Evolutionary conservation across 345 rosid species (phyloP), one percentile per base, ranked within the genome.

Genomic region (Hevea brasiliensis): DNA sequence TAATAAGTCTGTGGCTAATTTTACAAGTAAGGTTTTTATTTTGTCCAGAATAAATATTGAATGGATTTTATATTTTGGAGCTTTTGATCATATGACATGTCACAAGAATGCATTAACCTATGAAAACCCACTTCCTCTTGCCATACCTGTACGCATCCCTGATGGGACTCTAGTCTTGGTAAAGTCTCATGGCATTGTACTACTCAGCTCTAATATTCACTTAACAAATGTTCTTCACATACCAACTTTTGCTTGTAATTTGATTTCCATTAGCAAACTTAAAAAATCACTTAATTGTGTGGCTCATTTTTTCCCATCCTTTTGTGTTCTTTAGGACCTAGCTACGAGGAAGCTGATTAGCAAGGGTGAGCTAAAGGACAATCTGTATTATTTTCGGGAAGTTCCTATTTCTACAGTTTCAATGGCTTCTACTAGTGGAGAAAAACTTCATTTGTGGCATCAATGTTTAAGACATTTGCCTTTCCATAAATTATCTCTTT

Each of bases 291-390:
- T 23, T 4, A 12, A 65, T 23, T 65, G 68, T 65, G 54, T 23
- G 21, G 32, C 55, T 65, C 54, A 41, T 45, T 65, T 65, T 42
- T 65, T 23, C 7, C 68, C 68, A 5, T 65, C 54, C 3, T 65
- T 65, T 65, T 65, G 35, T 65, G 35, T 13, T 0, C 23, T 44
- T 21, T 20, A 65, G 55, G 53, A 44, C 29, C 29, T 65, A 65
- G 20, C 12, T 37, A 65, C 21, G 70, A 66, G 68, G 53, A 64
- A 44, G 35, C 32, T 64, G 8, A 64, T 64, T 64, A 35, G 68
- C n/a, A 64, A 42, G 53, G 53, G 53, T 64, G 53, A 64, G 8
- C 8, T 42, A 3, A 40, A 0, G 27, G 13, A 63, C 3, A 1
- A n/a, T 7, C 47, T 62, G 8, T 37, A 63, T 20, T 8, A 40